These are phyloP conservation scores for Xylariaceae sp. DNA, from an alignment of 2,329 filamentous ascomycete genomes.

Conservation along the genomic window DNA sequence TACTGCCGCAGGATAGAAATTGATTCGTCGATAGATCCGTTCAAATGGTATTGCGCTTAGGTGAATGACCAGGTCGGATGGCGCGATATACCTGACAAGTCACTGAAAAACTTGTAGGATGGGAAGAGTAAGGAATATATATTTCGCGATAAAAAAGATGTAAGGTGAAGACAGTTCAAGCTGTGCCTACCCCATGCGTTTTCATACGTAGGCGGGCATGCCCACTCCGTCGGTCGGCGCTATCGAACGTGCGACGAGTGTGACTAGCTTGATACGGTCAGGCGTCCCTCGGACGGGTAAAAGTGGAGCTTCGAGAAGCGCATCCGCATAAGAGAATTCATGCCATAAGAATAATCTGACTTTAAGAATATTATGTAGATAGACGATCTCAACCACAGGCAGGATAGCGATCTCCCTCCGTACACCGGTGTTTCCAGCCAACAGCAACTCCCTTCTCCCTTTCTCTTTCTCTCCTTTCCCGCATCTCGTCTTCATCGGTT, in stretches of 20 bases:
- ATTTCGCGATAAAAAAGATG: no score
- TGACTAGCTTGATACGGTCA: neutral
- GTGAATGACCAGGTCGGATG: no score
- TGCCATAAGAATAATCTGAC: neutral
- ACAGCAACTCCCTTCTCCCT: neutral
- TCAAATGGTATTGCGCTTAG: no score
- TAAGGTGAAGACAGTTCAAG: no score
- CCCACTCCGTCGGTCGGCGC: neutral
- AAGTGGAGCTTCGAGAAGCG: constrained; percentile 5
- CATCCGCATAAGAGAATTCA: neutral
- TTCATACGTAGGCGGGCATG: no score
- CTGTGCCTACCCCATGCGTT: no score
- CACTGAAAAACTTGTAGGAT: no score
- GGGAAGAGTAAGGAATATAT: no score
- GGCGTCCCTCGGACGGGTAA: constrained; percentile 11
- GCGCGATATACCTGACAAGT: no score
- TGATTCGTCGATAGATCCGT: no score
- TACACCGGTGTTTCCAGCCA: no score
- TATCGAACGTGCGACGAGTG: neutral
- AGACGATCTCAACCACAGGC: neutral
- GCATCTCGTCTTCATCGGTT: neutral
- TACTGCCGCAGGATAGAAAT: neutral
- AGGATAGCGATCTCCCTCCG: no score
- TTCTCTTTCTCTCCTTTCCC: neutral
- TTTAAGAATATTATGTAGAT: neutral